Evolutionary conservation across 1,139 yeast species (phyloP), one percentile per base, ranked within the genome.

Genomic region (Kazachstania sp.): DNA sequence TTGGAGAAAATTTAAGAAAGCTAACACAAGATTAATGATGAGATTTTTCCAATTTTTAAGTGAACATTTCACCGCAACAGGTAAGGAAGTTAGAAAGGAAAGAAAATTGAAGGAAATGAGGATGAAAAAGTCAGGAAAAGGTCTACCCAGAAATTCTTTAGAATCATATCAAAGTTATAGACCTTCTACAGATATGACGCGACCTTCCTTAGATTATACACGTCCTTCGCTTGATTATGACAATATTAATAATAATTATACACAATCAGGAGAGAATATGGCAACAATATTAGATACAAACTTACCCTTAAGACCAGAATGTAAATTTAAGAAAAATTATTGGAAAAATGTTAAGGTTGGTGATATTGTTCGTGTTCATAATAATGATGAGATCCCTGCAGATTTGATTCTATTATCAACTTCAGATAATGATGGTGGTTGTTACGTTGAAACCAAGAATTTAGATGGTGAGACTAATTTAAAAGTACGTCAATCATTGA

Each of bases 391-490:
- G 67, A 80, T 92, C 28, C 98, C 98, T 2, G 97, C 97, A 6
- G 98, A 92, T 70, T 66, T 90, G 26, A 74, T 87, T 15, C 70
- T 90, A 31, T 63, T 92, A 41, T 78, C 95, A 2, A 81, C 95
- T 1, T 83, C 95, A 0, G 97, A 90, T 62, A 66, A 74, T 1
- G 97, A 92, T 61, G 95, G 95, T 32, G 86, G 83, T 43, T 90
- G 97, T 68, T 90, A 83, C 61, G 81, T 90, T 40, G 97, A 92
- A 66, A 92, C 97, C 1, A 90, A 88, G 61, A 92, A 92, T 65
- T 74, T 92, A 59, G 97, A 92, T 67, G 98, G 98, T 64, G 98
- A 92, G 68, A 87, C 97, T 6, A 92, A 92, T 64, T 74, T 92
- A 64, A 92, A 92, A 65, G 78, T 80, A 44, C 83, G 87, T 53